Base-by-base conservation (phyloP, 257 asterid genomes). In the Solanum chmielewskii region DNA sequence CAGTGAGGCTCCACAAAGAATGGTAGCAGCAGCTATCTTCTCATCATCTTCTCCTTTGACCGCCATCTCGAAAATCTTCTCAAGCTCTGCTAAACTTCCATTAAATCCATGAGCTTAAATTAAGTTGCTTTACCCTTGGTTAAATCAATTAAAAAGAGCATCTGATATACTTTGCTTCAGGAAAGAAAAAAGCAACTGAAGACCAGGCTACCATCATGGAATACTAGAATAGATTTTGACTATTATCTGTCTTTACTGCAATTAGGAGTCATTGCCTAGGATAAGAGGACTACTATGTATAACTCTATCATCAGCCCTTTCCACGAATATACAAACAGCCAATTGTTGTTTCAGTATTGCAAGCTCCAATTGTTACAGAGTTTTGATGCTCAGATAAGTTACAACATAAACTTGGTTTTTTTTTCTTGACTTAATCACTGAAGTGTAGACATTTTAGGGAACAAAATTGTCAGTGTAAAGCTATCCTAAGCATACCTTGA, bases 61-160 rank as follows among this genome's bases (percentile, higher is more conserved):
- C 49, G 99, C 98, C 83, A 94, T 88, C 94, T 95, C 97, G 88
- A 94, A 95, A 83, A 97, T 93, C 93, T 95, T 97, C 90, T 95
- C 94, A 10, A 95, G 92, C 92, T 97, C 99, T 92, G 96, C 96
- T 89, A 95, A 97, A 96, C 99, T 97, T 97, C 95, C 98, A 93
- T 93, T 90, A 93, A 89, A 93, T 91, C 93, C 96, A 97, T 94
- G 96, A 94, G 95, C 94, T 92, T 89, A 91, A 93, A 86, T 96
- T 96, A 94, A 96, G 98, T 96, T 93, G 93, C 93, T 91, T 91
- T 92, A 92, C 90, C 86, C 92, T 92, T 84, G 89, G 89, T 87
- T 85, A 89, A 91, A 90, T 88, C 89, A 90, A 90, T 74, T 77
- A 92, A 56, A 88, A 87, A 86, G 86, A 87, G 89, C 88, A 89